Evolutionary conservation across 2,329 filamentous ascomycete genomes (phyloP).

Genomic region (Catunica adiposa): DNA sequence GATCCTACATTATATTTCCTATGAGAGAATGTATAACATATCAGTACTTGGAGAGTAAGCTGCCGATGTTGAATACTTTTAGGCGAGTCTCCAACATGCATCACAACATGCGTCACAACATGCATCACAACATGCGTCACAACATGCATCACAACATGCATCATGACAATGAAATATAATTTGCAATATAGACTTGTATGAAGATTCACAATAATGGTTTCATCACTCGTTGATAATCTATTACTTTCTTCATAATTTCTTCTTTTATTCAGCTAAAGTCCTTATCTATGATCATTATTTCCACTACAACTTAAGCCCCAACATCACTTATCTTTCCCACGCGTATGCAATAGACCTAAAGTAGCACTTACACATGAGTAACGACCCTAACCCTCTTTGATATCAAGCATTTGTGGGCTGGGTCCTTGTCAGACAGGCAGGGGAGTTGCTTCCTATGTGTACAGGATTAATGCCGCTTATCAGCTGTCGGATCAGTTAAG

Average conservation of each 20-base stretch:
- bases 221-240: too few relatives aligned
- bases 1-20: too few relatives aligned
- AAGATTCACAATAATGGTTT: too few relatives aligned
- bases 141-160: too few relatives aligned
- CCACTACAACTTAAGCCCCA: neutral
- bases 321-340: neutral
- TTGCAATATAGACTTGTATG: too few relatives aligned
- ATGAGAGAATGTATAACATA: too few relatives aligned
- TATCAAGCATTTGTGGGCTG: neutral
- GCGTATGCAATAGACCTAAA: too few relatives aligned
- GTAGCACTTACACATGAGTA: neutral
- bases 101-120: too few relatives aligned
- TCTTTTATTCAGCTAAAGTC: neutral
- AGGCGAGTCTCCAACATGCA: too few relatives aligned
- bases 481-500: neutral
- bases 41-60: too few relatives aligned
- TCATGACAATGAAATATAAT: too few relatives aligned
- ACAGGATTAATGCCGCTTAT: neutral
- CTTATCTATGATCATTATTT: neutral
- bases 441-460: neutral
- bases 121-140: too few relatives aligned
- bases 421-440: neutral
- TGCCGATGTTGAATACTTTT: neutral
- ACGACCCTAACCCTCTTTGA: neutral
- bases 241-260: neutral